Base-by-base conservation (phyloP, 2,329 filamentous ascomycete species). In the Shiraia sp. region DNA sequence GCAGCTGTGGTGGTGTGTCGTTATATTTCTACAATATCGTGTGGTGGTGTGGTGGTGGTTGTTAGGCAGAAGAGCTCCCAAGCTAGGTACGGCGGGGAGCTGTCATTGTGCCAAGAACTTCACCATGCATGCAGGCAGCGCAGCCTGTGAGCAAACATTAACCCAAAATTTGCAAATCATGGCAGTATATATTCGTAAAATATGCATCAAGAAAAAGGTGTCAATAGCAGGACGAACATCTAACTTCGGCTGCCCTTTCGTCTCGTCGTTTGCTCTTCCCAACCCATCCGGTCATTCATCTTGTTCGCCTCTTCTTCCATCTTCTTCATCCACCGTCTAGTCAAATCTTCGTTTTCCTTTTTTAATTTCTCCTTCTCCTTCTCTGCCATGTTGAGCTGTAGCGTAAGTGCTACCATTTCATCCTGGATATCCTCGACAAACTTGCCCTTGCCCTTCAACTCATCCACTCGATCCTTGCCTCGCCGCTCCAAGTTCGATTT, bases 401-500 rank as follows among this genome's bases (percentile, higher is more conserved):
- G 76, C 55, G 91, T 91, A 32, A 96, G 73, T 1, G 89, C 86
- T 36, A 95, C 85, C 70, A 96, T 85, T 69, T 99, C 93, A 70
- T 96, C 91, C 72, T 97, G 92, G 38, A 96, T 85, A 60, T 92
- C 81, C 75, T 90, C 86, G 2, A 95, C 79, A 51, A 96, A 73
- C 66, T 91, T 89, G 23, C 84, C 83, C 75, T 96, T 96, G 45
- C 84, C 88, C 41, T 79, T 81, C 23, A 96, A 71, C 74, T 97
- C 93, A 58, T 95, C 88, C 48, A 95, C 89, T 22, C 87, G 77
- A 67, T 96, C 92, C 50, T 81, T 84, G 28, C 95, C 73, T 49
- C 85, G 85, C 29, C 82, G 78, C 35, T 80, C 76, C 13, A 93
- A 72, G 2, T 76, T 70, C 13, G 78, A 75, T 24, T 82, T 80